Evolutionary conservation across 139 green algal species (phyloP), one percentile per base, ranked within the genome.

Genomic region (Chlamydomonas sp.): DNA sequence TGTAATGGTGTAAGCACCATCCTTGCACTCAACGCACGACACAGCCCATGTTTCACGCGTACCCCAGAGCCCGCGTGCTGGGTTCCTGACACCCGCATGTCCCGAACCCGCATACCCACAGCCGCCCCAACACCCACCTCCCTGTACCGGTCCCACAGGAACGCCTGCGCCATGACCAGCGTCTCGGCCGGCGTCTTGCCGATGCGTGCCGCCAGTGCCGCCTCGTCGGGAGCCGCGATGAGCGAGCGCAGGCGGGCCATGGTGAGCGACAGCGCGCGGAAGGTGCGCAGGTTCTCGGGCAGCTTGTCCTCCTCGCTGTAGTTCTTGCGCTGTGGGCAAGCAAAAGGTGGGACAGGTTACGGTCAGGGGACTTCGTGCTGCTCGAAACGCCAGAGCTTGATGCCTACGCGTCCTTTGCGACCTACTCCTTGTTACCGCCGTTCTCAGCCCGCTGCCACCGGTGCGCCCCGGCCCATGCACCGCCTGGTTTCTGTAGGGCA

Each of bases 81-180:
- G 68, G 68, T n/a, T 57, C 20, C 71, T n/a, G 2, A 5, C 20
- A 6, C 17, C 69, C 69, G 7, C 69, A 4, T 7, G 1, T 3
- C 69, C 9, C 69, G 4, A 4, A 4, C 69, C 69, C 17, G 2
- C 3, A 4, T 58, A 76, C 17, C 71, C 20, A 3, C 6, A 15
- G 3, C 6, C 6, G 12, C 14, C 75, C 57, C 31, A 17, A 1
- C 68, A 31, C 75, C 80, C 59, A 98, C 90, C 66, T 92, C 91
- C 20, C 96, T 89, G 90, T 97, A 98, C 15, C 96, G 90, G 88
- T 98, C 96, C 96, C 96, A 98, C 85, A 98, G 91, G 79, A 98
- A 98, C 74, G 91, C 93, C 89, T 98, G 96, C 61, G 96, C 87
- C 64, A 91, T 10, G 14, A 88, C 66, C 18, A 96, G 82, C 58